phyloP scores from a whole-genome alignment of 257 asterid species.

The Primulina tabacum region DNA sequence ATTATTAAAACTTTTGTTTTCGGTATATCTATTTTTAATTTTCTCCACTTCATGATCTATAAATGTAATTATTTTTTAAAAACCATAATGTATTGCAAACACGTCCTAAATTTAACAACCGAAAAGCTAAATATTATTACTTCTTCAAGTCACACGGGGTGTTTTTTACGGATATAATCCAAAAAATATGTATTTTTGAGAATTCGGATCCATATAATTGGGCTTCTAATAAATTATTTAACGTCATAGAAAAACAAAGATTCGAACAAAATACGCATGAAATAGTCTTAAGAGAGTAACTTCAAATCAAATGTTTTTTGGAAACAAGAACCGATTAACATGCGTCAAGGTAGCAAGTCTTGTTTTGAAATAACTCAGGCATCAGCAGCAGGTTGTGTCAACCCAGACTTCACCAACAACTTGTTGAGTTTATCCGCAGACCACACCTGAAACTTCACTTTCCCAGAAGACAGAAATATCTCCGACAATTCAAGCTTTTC shows the following conservation, averaged over 20 bases:
- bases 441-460: slow-evolving; percentile 76
- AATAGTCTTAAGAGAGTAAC: neutral
- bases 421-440: slow-evolving; percentile 54
- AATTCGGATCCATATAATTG: neutral
- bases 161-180: neutral
- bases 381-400: slow-evolving; percentile 85
- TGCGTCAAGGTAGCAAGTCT: neutral
- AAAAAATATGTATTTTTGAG: neutral
- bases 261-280: neutral
- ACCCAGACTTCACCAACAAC: slow-evolving; percentile 63
- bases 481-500: slow-evolving; percentile 96
- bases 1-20: no score
- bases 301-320: neutral
- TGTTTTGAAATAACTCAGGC: slow-evolving; percentile 20
- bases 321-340: neutral
- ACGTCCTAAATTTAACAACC: no score
- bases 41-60: no score
- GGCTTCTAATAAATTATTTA: neutral
- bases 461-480: slow-evolving; percentile 59
- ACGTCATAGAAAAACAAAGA: neutral
- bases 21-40: no score
- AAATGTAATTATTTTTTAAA: no score
- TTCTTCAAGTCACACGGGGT: neutral
- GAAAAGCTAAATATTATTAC: neutral
- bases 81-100: no score